phyloP scores from a whole-genome alignment of 306 rosid species.

The Trichosanthes truncata region DNA sequence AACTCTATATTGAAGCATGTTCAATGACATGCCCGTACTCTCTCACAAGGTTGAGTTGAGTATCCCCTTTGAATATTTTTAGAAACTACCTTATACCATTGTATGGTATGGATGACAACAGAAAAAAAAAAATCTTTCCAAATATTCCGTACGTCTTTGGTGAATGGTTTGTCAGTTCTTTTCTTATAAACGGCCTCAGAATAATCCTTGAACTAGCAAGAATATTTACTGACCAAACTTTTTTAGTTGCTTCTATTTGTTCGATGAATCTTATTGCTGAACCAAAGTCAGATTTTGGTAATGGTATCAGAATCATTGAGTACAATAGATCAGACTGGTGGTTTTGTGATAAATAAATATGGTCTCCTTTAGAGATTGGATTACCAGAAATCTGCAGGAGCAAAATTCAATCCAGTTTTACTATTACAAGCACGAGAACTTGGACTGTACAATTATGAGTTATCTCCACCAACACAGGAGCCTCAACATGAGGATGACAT shows the following conservation, averaged over 20 bases:
- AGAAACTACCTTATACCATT: not conserved
- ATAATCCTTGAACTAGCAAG: not conserved
- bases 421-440: slow-evolving; percentile 25
- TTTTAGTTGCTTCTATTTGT: not conserved
- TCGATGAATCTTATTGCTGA: not conserved
- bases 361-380: not conserved
- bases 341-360: not conserved
- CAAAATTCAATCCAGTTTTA: slow-evolving; percentile 27
- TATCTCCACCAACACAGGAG: slow-evolving; percentile 16
- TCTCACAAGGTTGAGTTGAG: not conserved
- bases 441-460: slow-evolving; percentile 34
- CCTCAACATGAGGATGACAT: slow-evolving; percentile 30
- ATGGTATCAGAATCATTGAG: not conserved
- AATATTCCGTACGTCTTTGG: not conserved
- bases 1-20: not conserved
- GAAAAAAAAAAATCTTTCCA: not conserved
- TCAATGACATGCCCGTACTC: not conserved
- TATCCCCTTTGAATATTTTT: not conserved
- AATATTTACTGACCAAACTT: not conserved
- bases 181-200: not conserved
- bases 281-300: not conserved
- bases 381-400: not conserved
- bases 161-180: not conserved
- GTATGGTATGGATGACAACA: not conserved
- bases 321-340: not conserved